These are phyloP conservation scores for Cladophialophora yegresii DNA, from an alignment of 2,329 filamentous ascomycete species.

Conservation along the genomic window DNA sequence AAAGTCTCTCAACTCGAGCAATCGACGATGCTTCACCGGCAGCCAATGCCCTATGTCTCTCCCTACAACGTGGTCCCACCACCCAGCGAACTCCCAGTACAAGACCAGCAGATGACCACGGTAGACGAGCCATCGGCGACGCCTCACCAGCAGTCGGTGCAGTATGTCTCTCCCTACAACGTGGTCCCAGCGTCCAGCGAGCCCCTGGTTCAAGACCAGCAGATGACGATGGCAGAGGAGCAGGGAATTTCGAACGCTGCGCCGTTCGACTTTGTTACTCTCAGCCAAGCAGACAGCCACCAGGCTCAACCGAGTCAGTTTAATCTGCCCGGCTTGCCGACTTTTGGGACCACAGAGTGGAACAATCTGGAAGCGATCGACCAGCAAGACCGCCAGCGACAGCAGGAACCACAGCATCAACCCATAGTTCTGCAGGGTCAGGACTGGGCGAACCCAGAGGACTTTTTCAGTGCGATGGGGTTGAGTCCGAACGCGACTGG, in stretches of 20 bases:
- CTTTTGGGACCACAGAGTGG: not conserved
- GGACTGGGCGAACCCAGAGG: not conserved
- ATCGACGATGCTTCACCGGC: not conserved
- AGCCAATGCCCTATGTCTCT: not conserved
- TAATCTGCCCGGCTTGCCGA: not conserved
- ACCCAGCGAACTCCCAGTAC: not conserved
- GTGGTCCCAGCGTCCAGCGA: not conserved
- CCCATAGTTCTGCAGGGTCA: not conserved
- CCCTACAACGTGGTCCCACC: not conserved
- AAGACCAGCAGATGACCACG: not conserved
- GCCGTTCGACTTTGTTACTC: not conserved
- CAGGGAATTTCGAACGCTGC: not conserved
- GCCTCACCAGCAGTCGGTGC: not conserved
- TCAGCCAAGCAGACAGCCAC: not conserved
- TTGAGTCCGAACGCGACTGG: not conserved
- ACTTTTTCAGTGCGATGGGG: not conserved
- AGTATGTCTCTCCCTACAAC: not conserved
- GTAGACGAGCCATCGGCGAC: too few relatives aligned
- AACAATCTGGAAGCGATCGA: not conserved
- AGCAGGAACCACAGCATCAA: not conserved
- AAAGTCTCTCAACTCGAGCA: not conserved
- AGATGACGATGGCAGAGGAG: not conserved
- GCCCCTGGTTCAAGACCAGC: not conserved
- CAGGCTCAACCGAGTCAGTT: not conserved
- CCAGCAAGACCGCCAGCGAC: not conserved